Conservation (phyloP, 352 stramenopile genomes). For the Globisporangium radiosum region DNA sequence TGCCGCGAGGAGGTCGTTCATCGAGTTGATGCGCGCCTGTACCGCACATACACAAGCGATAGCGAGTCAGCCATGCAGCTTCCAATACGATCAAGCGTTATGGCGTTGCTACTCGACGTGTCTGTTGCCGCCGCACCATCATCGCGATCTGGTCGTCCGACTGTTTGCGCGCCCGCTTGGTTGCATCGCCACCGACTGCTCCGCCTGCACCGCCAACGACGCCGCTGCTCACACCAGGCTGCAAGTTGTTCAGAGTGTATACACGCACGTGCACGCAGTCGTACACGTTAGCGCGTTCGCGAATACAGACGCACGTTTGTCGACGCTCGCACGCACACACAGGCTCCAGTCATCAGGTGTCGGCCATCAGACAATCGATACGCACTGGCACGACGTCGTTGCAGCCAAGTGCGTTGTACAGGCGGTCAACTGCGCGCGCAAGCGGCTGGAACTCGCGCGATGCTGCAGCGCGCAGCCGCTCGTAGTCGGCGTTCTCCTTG, state of each 20-base stretch:
- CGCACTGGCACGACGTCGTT: constrained; percentile 72
- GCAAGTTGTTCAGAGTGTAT: neutral
- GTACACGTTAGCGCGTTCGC: too few relatives aligned
- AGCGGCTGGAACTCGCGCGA: constrained; percentile 68
- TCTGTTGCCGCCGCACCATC: constrained; percentile 32
- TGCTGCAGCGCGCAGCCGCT: constrained; percentile 50
- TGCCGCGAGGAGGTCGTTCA: constrained; percentile 74
- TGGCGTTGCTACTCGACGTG: too few relatives aligned
- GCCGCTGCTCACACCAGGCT: constrained; percentile 9
- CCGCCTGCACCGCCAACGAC: constrained; percentile 13
- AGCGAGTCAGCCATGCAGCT: neutral
- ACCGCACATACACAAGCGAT: neutral
- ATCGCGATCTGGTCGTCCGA: constrained; percentile 70
- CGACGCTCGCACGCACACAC: too few relatives aligned
- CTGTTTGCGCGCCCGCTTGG: constrained; percentile 50
- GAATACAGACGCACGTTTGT: too few relatives aligned
- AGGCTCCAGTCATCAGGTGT: too few relatives aligned
- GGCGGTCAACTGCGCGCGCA: constrained; percentile 55
- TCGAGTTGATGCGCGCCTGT: constrained; percentile 76
- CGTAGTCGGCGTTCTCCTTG: constrained; percentile 70
- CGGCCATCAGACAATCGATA: too few relatives aligned
- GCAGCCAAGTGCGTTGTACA: constrained; percentile 76
- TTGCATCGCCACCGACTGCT: constrained; percentile 13
- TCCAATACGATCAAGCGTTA: too few relatives aligned
- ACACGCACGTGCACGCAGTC: too few relatives aligned